Evolutionary conservation across 108 stramenopile species (phyloP).

Genomic region (Nitzschia sp.): DNA sequence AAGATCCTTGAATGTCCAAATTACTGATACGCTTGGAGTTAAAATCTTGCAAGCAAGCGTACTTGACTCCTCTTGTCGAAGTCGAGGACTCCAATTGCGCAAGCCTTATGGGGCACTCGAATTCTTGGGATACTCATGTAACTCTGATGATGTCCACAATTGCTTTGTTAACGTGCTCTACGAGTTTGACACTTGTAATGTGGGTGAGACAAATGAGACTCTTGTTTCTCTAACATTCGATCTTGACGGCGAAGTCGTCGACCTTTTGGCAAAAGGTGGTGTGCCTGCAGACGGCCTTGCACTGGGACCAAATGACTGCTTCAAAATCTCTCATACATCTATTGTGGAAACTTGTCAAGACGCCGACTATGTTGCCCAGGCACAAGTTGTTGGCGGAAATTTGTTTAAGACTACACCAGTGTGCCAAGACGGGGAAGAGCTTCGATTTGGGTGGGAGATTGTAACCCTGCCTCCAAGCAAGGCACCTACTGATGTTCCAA

Average conservation of each 20-base stretch:
- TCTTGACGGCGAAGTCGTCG: neutral
- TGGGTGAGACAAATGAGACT: neutral
- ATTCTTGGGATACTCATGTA: constrained; percentile 28
- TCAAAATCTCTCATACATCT: neutral
- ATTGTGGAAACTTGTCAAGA: neutral
- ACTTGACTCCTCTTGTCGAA: neutral
- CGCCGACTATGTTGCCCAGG: neutral
- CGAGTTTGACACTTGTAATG: constrained; percentile 13
- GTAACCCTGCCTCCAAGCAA: neutral
- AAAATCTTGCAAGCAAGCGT: neutral
- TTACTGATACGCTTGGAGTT: neutral
- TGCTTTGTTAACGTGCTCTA: constrained; percentile 14
- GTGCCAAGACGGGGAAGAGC: neutral
- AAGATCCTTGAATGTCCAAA: neutral
- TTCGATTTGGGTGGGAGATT: constrained; percentile 1
- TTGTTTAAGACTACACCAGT: neutral
- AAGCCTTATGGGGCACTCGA: constrained; percentile 20
- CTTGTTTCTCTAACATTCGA: constrained; percentile 1
- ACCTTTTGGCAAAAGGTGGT: neutral
- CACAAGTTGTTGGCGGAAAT: neutral
- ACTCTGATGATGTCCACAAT: constrained; percentile 20
- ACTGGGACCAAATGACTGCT: constrained; percentile 11
- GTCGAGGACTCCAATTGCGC: constrained; percentile 3
- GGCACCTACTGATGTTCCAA: neutral
- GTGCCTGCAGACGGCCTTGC: neutral